Evolutionary conservation across 208 protist genomes (phyloP).

Genomic region (Leishmania tropica): DNA sequence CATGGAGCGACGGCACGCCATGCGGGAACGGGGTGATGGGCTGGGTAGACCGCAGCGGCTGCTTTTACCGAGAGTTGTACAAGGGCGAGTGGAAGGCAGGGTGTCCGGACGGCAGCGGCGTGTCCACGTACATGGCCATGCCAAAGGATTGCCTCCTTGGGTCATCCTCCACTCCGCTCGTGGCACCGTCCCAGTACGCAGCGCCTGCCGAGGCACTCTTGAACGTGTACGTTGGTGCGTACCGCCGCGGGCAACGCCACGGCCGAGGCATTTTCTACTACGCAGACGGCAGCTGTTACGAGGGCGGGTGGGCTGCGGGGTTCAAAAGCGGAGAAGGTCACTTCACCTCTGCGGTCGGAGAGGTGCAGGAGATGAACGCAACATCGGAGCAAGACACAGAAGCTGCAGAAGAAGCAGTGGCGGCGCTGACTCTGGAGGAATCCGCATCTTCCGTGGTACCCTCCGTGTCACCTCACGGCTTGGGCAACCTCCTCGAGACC

Average conservation of each 20-base stretch:
- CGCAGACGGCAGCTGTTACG: slow-evolving; percentile 86
- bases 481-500: slow-evolving; percentile 39
- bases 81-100: slow-evolving; percentile 73
- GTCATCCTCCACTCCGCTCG: slow-evolving; percentile 9
- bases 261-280: slow-evolving; percentile 85
- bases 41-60: slow-evolving; percentile 45
- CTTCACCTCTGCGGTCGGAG: slow-evolving; percentile 63
- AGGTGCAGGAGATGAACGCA: slow-evolving; percentile 22
- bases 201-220: slow-evolving; percentile 45
- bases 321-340: slow-evolving; percentile 61
- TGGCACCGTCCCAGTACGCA: slow-evolving; percentile 35
- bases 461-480: slow-evolving; percentile 19
- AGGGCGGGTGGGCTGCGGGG: slow-evolving; percentile 75
- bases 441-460: slow-evolving; percentile 19
- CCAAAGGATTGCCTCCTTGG: slow-evolving; percentile 2
- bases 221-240: slow-evolving; percentile 82
- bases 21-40: slow-evolving; percentile 82
- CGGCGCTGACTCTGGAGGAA: background rate
- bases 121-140: slow-evolving; percentile 62
- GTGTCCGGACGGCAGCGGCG: slow-evolving; percentile 68
- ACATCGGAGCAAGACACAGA: background rate
- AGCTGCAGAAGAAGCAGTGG: slow-evolving; percentile 34
- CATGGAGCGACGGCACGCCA: slow-evolving; percentile 58
- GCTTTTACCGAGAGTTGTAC: slow-evolving; percentile 71
- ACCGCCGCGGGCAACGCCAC: slow-evolving; percentile 58